A percentile compares a stretch with the other conserved stretches of the same genome.
Evolutionary conservation across 371 early-diverging fungal genomes (phyloP).

Genomic region (Haplosporangium sp.): DNA sequence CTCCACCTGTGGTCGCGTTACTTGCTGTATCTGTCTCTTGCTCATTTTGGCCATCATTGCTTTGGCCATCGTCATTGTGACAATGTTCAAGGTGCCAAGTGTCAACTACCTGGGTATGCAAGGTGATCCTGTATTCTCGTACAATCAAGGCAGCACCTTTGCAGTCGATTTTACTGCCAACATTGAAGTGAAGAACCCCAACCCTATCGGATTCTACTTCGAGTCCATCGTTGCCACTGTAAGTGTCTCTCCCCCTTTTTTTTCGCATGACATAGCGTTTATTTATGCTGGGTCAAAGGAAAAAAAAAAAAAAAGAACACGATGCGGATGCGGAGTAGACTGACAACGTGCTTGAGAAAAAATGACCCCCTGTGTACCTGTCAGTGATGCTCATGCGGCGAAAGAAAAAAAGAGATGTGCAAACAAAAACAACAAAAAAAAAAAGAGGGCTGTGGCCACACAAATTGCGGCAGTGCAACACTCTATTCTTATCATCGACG

Average conservation of each 20-base stretch:
- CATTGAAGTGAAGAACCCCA: conserved; percentile 66
- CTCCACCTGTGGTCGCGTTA: conserved; percentile 50
- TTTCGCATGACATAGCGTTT: neutral
- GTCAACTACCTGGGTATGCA: conserved; percentile 37
- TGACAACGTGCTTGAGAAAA: no score
- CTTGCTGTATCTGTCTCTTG: conserved; percentile 45
- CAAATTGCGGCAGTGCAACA: no score
- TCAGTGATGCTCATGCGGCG: no score
- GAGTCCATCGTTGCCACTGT: conserved; percentile 65
- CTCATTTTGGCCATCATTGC: conserved; percentile 40
- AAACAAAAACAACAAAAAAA: no score
- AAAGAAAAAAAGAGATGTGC: no score
- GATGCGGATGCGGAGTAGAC: no score
- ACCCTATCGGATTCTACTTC: conserved; percentile 67
- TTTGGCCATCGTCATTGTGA: conserved; percentile 36
- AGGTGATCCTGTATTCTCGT: conserved; percentile 9
- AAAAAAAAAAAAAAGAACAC: no score
- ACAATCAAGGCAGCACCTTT: conserved; percentile 30
- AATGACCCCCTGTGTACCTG: no score
- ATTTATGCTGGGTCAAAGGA: neutral
- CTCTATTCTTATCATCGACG: no score
- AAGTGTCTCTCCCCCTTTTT: conserved; percentile 22
- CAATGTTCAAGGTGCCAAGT: conserved; percentile 46
- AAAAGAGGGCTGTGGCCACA: no score
- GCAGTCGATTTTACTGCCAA: conserved; percentile 24